Base-by-base conservation (phyloP, 1,284 basidiomycete species). In the Malassezia obtusa region DNA sequence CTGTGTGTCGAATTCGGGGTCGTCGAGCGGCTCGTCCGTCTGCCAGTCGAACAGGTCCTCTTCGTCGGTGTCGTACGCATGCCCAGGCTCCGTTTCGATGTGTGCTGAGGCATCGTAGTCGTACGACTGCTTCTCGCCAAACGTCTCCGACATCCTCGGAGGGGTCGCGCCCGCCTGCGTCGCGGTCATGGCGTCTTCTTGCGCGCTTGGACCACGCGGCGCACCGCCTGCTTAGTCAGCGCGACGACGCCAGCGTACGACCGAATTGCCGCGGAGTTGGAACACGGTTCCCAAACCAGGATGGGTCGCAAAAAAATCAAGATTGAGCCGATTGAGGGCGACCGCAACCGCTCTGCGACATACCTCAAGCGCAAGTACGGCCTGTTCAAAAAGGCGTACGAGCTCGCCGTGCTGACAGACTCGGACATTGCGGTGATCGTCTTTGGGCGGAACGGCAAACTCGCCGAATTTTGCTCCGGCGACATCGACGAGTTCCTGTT, bases 291-390 rank as follows among this genome's bases (percentile, higher is more conserved):
- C 30, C 30, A 31, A 9, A 31, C 30, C n/a, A 43, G 30, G 24
- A 87, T 88, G 87, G 87, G 87, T 57, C 79, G 87, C 71, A 79
- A 87, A 78, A 89, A 89, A 80, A 89, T 89, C 71, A 85, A 86
- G 76, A 89, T 89, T 57, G 83, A 85, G 67, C 87, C 87, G 60
- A 89, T 89, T 67, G 81, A 82, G 30, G 86, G 89, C 77, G 87
- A 90, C 76, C 83, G 88, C 74, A 90, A 89, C 74, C 83, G 88
- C 60, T 84, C 84, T 58, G 88, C 90, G 63, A 90, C 87, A 58
- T 90, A 89, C 78, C 79, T 88, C 75, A 90, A 90, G 82, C 86
- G 86, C 64, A 88, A 88, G 78, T 86, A 86, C 57, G 87, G 87
- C 2, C 80, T 89, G 50, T 88, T 89, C 82, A 89, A 89, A 75